Percentiles rank a stretch among this genome's conserved stretches.
Conservation (phyloP, 1,284 basidiomycete genomes). For the Meira miltonrushii region DNA sequence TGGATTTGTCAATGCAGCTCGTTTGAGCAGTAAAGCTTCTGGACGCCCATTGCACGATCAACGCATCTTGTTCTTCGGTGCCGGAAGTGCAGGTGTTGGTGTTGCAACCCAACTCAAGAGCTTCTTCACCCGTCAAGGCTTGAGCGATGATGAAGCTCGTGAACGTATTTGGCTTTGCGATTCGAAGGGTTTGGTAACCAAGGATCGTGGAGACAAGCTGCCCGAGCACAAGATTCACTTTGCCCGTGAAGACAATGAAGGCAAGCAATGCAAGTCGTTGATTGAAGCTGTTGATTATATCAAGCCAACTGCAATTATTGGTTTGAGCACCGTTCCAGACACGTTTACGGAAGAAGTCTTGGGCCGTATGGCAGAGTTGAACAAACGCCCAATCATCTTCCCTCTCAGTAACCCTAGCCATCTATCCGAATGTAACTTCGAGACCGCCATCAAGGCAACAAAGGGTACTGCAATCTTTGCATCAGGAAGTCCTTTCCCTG, state of each 20-base stretch:
- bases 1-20: constrained; percentile 83
- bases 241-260: constrained; percentile 44
- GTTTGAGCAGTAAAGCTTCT: constrained; percentile 67
- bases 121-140: constrained; percentile 46
- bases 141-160: constrained; percentile 43
- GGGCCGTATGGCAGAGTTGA: constrained; percentile 74
- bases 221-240: constrained; percentile 45
- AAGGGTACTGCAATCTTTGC: constrained; percentile 70
- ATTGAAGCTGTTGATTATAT: constrained; percentile 78
- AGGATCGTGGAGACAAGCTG: constrained; percentile 36
- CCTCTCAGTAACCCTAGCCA: constrained; percentile 89
- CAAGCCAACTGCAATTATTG: constrained; percentile 83
- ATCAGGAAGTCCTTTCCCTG: constrained; percentile 80
- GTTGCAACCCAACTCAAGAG: constrained; percentile 50
- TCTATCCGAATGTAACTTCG: constrained; percentile 68
- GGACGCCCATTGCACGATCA: constrained; percentile 68
- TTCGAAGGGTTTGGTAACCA: constrained; percentile 48
- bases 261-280: constrained; percentile 55
- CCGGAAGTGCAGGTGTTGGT: constrained; percentile 81
- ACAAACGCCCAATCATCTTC: constrained; percentile 85
- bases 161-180: constrained; percentile 48
- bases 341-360: constrained; percentile 76
- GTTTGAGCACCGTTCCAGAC: constrained; percentile 78
- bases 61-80: constrained; percentile 83
- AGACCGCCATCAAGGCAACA: constrained; percentile 72